phyloP scores from a whole-genome alignment of 2,329 filamentous ascomycete species.

The Coccinonectria pachysandricola region DNA sequence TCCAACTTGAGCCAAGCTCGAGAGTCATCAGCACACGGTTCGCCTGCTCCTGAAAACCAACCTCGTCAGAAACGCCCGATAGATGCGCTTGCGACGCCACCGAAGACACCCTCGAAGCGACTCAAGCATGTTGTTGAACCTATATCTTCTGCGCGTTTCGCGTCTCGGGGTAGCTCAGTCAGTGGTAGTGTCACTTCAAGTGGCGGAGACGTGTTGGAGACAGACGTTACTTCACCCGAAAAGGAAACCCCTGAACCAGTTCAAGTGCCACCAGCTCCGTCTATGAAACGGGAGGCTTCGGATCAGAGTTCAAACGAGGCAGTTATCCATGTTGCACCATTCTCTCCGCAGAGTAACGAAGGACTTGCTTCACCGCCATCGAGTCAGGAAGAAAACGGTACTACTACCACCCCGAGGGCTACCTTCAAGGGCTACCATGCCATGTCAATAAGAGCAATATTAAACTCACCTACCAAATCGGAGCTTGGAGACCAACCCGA shows the following conservation, averaged over 20 bases:
- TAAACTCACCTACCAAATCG: constrained; percentile 18
- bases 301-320: constrained; percentile 3
- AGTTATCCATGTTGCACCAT: constrained; percentile 10
- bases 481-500: constrained; percentile 8
- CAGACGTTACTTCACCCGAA: constrained; percentile 41
- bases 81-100: constrained; percentile 40
- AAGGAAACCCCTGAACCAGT: constrained; percentile 33
- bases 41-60: constrained; percentile 17
- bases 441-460: constrained; percentile 25
- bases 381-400: no score
- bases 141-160: constrained; percentile 16
- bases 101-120: constrained; percentile 44
- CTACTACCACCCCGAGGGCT: no score
- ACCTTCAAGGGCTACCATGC: no score
- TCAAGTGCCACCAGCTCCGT: constrained; percentile 19
- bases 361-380: constrained; percentile 17
- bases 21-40: constrained; percentile 22
- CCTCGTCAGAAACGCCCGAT: constrained; percentile 29
- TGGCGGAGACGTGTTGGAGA: constrained; percentile 22
- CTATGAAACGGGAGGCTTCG: constrained; percentile 4
- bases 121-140: constrained; percentile 26
- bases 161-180: constrained; percentile 30
- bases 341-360: constrained; percentile 23
- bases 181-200: constrained; percentile 18
- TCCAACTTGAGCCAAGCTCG: constrained; percentile 23